Conservation (phyloP, 164 flowering plant genomes). For the Liriodendron chinense region DNA sequence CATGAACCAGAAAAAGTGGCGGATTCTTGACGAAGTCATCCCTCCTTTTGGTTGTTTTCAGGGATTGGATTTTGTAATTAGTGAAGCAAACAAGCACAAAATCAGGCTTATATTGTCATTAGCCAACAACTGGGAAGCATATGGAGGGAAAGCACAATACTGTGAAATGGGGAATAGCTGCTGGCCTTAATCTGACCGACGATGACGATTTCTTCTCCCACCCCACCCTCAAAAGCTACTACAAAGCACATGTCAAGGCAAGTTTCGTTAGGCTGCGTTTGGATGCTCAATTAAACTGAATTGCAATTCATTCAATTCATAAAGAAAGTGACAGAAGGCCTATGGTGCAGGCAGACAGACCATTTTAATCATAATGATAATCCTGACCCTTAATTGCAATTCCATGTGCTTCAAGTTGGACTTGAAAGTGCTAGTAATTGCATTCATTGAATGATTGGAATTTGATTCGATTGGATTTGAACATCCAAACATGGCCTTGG, state of each 20-base stretch:
- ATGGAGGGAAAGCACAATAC: constrained; percentile 90
- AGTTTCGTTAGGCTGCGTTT: not conserved
- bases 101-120: constrained; percentile 83
- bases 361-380: not conserved
- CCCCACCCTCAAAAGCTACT: constrained; percentile 67
- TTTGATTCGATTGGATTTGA: not conserved
- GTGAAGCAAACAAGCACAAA: constrained; percentile 83
- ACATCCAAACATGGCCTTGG: not conserved
- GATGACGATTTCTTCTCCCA: constrained; percentile 91
- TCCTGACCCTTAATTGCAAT: not conserved
- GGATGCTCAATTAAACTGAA: not conserved
- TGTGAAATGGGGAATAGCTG: constrained; percentile 90
- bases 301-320: not conserved
- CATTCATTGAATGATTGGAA: not conserved
- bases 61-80: constrained; percentile 94
- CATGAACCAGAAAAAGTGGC: not conserved
- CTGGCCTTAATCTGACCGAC: constrained; percentile 71
- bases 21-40: not conserved
- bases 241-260: constrained; percentile 83
- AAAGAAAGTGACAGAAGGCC: not conserved
- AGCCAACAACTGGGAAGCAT: constrained; percentile 84
- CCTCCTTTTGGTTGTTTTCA: constrained; percentile 18
- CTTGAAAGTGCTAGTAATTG: not conserved
- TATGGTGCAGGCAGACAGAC: not conserved
- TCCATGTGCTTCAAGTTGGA: not conserved